Conservation (phyloP, 192 early-diverging fungal species). For the Backusella macrospora region DNA sequence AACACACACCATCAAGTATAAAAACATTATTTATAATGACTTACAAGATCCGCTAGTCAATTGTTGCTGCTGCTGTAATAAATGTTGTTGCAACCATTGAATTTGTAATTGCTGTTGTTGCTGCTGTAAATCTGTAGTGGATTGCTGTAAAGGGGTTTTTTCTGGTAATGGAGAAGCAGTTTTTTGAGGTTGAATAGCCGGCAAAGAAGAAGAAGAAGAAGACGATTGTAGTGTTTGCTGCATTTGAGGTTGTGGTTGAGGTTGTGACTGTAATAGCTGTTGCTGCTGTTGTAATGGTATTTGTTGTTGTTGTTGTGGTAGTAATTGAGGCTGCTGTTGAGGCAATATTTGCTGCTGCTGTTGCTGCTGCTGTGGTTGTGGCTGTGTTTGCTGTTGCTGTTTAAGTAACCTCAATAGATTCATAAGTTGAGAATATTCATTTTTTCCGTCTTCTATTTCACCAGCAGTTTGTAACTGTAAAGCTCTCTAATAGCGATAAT, state of each 20-base stretch:
- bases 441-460: slow-evolving; percentile 74
- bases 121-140: slow-evolving; percentile 4
- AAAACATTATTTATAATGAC: not conserved
- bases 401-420: slow-evolving; percentile 47
- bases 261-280: not conserved
- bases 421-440: slow-evolving; percentile 73
- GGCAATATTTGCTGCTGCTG: slow-evolving; percentile 17
- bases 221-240: slow-evolving; percentile 17
- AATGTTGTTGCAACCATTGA: slow-evolving; percentile 22
- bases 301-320: slow-evolving; percentile 28
- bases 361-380: slow-evolving; percentile 34
- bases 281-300: not conserved
- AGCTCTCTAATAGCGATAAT: slow-evolving; percentile 21
- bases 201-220: slow-evolving; percentile 12
- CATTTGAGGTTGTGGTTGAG: slow-evolving; percentile 16
- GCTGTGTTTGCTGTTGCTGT: slow-evolving; percentile 30
- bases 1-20: not conserved
- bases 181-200: slow-evolving; percentile 6
- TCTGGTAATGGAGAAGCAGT: not conserved
- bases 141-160: slow-evolving; percentile 4
- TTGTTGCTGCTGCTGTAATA: slow-evolving; percentile 31
- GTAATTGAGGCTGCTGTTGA: slow-evolving; percentile 8
- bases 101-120: slow-evolving; percentile 28
- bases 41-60: slow-evolving; percentile 1
- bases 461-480: slow-evolving; percentile 48